These are phyloP conservation scores for Phytopythium mirpurense DNA, from an alignment of 352 stramenopile genomes.

Conservation along the genomic window DNA sequence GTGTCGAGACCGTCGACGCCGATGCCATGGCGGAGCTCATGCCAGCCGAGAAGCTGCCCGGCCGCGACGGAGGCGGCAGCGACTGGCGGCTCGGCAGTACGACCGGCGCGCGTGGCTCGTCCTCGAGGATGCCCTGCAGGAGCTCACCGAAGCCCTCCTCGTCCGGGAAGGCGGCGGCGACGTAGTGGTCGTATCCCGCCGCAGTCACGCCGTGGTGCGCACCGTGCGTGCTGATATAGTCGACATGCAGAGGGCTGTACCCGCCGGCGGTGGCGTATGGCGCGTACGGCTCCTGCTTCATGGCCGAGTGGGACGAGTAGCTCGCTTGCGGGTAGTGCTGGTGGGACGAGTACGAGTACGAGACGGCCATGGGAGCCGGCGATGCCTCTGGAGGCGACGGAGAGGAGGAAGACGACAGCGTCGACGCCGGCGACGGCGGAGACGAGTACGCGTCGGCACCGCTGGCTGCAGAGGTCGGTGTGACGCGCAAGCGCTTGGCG, in stretches of 20 bases:
- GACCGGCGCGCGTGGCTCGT: conserved; percentile 32
- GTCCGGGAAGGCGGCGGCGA: conserved; percentile 42
- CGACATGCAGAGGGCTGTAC: conserved; percentile 22
- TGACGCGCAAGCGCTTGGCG: neutral
- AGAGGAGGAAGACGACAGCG: neutral
- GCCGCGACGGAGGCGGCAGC: neutral
- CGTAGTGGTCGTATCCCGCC: conserved; percentile 49
- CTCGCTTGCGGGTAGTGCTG: neutral
- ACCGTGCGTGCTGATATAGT: conserved; percentile 10
- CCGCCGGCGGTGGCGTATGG: conserved; percentile 20
- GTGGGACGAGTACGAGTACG: conserved; percentile 4
- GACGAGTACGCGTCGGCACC: neutral
- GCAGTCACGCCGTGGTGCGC: conserved; percentile 5
- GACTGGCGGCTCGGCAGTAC: conserved; percentile 7
- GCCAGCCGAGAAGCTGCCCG: neutral
- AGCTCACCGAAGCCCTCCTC: conserved; percentile 69
- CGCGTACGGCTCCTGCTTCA: conserved; percentile 13
- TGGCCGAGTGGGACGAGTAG: conserved; percentile 7
- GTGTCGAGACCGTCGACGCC: neutral
- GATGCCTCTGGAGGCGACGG: neutral
- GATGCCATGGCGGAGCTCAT: neutral
- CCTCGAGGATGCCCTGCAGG: conserved; percentile 65
- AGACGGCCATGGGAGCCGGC: neutral
- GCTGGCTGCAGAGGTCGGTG: neutral
- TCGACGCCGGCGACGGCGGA: neutral